Evolutionary conservation across 202 grass and related monocot genomes (phyloP).

Genomic region (Carex arenaria): DNA sequence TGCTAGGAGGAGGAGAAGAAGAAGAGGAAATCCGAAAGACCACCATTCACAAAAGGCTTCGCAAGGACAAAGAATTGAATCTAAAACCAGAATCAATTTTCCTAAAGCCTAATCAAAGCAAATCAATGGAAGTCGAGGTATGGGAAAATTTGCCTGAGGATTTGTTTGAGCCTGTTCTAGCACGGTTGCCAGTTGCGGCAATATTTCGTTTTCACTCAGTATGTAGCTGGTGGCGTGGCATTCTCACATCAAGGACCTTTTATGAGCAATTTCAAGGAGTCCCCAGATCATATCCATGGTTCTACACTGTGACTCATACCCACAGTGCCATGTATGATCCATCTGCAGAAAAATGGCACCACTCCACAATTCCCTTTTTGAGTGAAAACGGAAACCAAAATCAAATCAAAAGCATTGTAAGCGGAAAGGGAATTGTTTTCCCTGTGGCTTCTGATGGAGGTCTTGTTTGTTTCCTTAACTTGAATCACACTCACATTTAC

Average conservation of each 20-base stretch:
- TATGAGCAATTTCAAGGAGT: constrained; percentile 51
- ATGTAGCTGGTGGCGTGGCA: constrained; percentile 68
- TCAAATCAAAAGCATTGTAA: constrained; percentile 14
- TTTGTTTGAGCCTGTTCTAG: constrained; percentile 71
- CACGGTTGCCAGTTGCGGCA: constrained; percentile 66
- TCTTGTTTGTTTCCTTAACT: constrained; percentile 87
- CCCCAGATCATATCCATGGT: constrained; percentile 60
- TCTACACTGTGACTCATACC: constrained; percentile 77
- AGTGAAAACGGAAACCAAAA: constrained; percentile 4
- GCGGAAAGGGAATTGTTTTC: constrained; percentile 51
- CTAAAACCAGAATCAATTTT: constrained; percentile 33
- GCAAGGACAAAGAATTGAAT: constrained; percentile 44
- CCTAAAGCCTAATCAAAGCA: neutral
- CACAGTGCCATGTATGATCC: constrained; percentile 78
- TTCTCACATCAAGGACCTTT: constrained; percentile 67
- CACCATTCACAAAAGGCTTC: constrained; percentile 38
- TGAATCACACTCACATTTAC: constrained; percentile 73
- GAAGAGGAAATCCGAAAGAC: neutral
- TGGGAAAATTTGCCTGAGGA: constrained; percentile 91
- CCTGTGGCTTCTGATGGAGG: constrained; percentile 88
- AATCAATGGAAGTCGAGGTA: constrained; percentile 60
- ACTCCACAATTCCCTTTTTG: constrained; percentile 42
- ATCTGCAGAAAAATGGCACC: constrained; percentile 71
- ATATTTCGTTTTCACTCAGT: constrained; percentile 84
- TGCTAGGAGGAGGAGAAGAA: neutral